phyloP scores from a whole-genome alignment of 371 early-diverging fungal genomes.

The Rhizopus arrhizus region DNA sequence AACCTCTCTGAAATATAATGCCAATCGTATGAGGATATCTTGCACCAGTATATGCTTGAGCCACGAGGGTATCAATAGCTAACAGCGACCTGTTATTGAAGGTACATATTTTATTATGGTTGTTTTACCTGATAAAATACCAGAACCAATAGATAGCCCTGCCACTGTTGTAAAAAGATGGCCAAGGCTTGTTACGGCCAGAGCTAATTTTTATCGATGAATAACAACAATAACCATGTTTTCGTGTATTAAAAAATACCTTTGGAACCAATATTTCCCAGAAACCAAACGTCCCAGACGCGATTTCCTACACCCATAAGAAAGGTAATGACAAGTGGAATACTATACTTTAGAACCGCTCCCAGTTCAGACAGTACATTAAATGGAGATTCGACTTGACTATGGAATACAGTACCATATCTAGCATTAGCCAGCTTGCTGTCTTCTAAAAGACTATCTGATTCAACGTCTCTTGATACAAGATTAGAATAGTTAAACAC shows the following conservation, averaged over 20 bases:
- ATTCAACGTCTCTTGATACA: neutral
- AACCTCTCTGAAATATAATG: constrained; percentile 40
- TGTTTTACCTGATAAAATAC: constrained; percentile 44
- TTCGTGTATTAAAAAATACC: constrained; percentile 9
- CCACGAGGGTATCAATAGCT: constrained; percentile 50
- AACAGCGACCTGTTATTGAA: neutral
- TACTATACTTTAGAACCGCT: constrained; percentile 8
- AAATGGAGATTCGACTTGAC: neutral
- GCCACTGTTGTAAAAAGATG: constrained; percentile 35
- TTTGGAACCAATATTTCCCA: constrained; percentile 35
- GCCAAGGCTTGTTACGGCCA: constrained; percentile 42
- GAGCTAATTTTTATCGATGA: constrained; percentile 17
- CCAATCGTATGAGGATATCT: constrained; percentile 36
- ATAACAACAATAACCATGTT: neutral
- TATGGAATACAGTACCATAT: neutral
- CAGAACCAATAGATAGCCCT: constrained; percentile 43
- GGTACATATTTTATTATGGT: neutral
- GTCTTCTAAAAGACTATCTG: neutral
- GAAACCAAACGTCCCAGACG: constrained; percentile 43
- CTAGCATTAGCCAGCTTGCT: neutral
- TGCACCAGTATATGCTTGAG: constrained; percentile 50
- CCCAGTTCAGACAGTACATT: neutral
- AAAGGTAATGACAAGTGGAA: constrained; percentile 37
- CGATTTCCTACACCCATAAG: constrained; percentile 32
- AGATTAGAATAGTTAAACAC: neutral